phyloP scores from a whole-genome alignment of 169 alveolate genomes.

The Eimeria maxima region DNA sequence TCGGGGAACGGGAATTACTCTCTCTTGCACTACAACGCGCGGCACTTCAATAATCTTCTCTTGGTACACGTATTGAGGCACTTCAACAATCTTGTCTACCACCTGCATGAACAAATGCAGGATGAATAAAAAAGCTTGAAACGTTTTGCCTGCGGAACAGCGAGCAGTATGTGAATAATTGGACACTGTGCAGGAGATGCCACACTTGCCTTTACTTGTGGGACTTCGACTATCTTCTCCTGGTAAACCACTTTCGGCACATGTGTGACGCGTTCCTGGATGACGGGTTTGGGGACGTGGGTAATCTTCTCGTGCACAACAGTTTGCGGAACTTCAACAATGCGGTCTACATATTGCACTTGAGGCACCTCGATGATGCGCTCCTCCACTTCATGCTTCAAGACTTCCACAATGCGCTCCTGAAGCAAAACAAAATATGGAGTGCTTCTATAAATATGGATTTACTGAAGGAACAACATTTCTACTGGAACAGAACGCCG shows the following conservation, averaged over 20 bases:
- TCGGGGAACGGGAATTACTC: slow-evolving; percentile 94
- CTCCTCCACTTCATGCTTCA: slow-evolving; percentile 94
- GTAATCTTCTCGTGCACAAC: slow-evolving; percentile 91
- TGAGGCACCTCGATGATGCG: slow-evolving; percentile 95
- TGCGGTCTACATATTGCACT: slow-evolving; percentile 93
- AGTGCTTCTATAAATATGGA: not conserved
- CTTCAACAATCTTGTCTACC: slow-evolving; percentile 94
- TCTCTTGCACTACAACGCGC: slow-evolving; percentile 93
- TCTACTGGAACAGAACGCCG: not conserved
- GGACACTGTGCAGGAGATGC: not conserved
- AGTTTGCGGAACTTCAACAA: slow-evolving; percentile 95
- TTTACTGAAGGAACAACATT: not conserved
- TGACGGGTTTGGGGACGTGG: slow-evolving; percentile 93
- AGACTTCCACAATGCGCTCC: slow-evolving; percentile 93
- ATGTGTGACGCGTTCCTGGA: slow-evolving; percentile 92
- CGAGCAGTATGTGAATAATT: not conserved
- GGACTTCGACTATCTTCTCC: slow-evolving; percentile 95
- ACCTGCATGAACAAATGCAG: slow-evolving; percentile 47
- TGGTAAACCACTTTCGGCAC: slow-evolving; percentile 93
- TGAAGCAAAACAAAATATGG: slow-evolving; percentile 83
- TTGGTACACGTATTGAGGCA: slow-evolving; percentile 94
- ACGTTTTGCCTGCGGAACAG: not conserved
- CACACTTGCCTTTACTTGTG: slow-evolving; percentile 88
- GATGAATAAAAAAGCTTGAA: not conserved
- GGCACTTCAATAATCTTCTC: slow-evolving; percentile 95